A percentile compares a stretch with the other conserved stretches of the same genome.
phyloP scores from a whole-genome alignment of 352 stramenopile genomes.

The Pythium angustatum region DNA sequence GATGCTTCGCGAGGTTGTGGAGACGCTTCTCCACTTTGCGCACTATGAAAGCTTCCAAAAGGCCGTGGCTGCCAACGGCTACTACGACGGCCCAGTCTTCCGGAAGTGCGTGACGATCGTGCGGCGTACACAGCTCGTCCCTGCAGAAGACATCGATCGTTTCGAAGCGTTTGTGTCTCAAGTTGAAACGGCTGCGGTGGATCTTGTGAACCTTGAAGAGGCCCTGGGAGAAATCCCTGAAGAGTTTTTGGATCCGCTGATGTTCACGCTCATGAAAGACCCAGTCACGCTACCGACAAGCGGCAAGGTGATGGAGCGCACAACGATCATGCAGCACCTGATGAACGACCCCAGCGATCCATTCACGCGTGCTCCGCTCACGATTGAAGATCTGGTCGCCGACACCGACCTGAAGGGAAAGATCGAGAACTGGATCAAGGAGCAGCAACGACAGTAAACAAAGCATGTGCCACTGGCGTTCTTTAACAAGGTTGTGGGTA shows the following conservation, averaged over 20 bases:
- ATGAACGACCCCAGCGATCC: constrained; percentile 97
- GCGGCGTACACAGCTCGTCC: constrained; percentile 63
- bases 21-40: constrained; percentile 95
- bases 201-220: constrained; percentile 64
- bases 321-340: constrained; percentile 96
- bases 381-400: constrained; percentile 57
- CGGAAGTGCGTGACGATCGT: constrained; percentile 71
- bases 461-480: not conserved
- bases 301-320: constrained; percentile 90
- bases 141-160: constrained; percentile 39
- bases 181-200: constrained; percentile 49
- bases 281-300: constrained; percentile 92
- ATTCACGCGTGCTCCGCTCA: constrained; percentile 94
- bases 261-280: constrained; percentile 96
- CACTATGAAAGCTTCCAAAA: constrained; percentile 88
- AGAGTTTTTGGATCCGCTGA: constrained; percentile 95
- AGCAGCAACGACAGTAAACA: constrained; percentile 20
- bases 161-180: constrained; percentile 64
- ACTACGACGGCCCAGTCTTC: constrained; percentile 77
- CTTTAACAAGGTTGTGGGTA: not conserved
- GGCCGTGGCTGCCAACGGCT: constrained; percentile 90
- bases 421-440: constrained; percentile 60
- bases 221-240: constrained; percentile 93
- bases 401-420: constrained; percentile 63
- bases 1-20: constrained; percentile 96